phyloP scores from a whole-genome alignment of 2,329 filamentous ascomycete species.

The Colletotrichum sp. region DNA sequence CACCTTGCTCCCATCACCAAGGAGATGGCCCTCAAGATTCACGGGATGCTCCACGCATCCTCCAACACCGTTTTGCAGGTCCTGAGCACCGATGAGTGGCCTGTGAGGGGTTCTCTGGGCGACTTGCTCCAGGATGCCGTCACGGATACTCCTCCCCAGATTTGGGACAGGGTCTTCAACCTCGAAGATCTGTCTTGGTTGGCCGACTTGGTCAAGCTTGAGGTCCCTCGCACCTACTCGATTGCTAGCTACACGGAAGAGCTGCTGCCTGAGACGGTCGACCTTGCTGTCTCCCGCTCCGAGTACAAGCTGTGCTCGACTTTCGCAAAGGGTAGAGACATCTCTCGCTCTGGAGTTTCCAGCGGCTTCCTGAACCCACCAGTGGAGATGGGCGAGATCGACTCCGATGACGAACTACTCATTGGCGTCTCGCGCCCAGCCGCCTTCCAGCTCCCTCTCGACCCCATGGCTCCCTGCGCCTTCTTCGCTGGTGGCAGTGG shows the following conservation, averaged over 20 bases:
- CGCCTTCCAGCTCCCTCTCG: constrained; percentile 56
- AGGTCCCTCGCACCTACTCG: constrained; percentile 58
- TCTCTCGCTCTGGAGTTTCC: constrained; percentile 50
- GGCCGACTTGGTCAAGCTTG: constrained; percentile 48
- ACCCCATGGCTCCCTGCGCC: constrained; percentile 54
- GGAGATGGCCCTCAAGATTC: constrained; percentile 52
- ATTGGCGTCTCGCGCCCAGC: constrained; percentile 57
- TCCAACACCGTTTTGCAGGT: constrained; percentile 55
- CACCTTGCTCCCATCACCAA: constrained; percentile 58
- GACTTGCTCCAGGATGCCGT: constrained; percentile 55
- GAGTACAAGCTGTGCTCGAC: constrained; percentile 54
- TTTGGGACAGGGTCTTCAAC: constrained; percentile 58
- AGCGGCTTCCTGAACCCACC: constrained; percentile 59
- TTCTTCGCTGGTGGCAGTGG: constrained; percentile 60
- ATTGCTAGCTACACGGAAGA: constrained; percentile 57
- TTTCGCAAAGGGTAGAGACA: constrained; percentile 36
- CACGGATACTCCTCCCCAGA: constrained; percentile 49
- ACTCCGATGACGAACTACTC: constrained; percentile 52
- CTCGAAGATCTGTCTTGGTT: constrained; percentile 52
- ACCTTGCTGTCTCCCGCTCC: constrained; percentile 56
- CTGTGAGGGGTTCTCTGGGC: constrained; percentile 53
- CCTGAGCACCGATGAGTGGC: constrained; percentile 56
- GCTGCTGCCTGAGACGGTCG: constrained; percentile 54
- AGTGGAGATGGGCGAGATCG: constrained; percentile 39
- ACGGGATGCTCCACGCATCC: constrained; percentile 52